These are phyloP conservation scores for Fusarium falciforme DNA, from an alignment of 2,329 filamentous ascomycete genomes.

Conservation along the genomic window DNA sequence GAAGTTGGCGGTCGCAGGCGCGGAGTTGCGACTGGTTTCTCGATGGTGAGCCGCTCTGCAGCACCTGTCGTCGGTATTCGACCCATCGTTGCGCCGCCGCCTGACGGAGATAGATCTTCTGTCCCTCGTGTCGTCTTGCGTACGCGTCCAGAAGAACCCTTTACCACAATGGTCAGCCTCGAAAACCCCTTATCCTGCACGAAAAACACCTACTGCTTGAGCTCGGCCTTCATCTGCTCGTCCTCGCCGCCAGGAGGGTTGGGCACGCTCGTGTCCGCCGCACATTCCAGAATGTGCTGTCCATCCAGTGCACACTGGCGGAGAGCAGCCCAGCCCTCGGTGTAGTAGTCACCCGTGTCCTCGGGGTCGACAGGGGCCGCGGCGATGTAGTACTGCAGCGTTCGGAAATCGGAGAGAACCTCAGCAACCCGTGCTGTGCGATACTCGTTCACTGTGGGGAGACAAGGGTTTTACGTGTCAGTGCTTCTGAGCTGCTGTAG, in stretches of 20 bases:
- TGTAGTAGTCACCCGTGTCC: slow-evolving; percentile 69
- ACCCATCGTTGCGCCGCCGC: slow-evolving; percentile 70
- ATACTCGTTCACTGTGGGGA: slow-evolving; percentile 67
- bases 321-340: slow-evolving; percentile 71
- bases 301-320: slow-evolving; percentile 72
- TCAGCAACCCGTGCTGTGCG: slow-evolving; percentile 71
- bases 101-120: slow-evolving; percentile 73
- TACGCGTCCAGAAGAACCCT: slow-evolving; percentile 71
- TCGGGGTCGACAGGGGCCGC: slow-evolving; percentile 65
- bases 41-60: slow-evolving; percentile 63
- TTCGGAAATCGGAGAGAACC: slow-evolving; percentile 70
- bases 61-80: slow-evolving; percentile 62
- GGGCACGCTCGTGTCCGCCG: slow-evolving; percentile 70
- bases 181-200: not conserved
- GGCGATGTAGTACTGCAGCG: slow-evolving; percentile 71
- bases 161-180: slow-evolving; percentile 14
- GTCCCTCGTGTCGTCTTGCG: slow-evolving; percentile 70
- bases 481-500: slow-evolving; percentile 18
- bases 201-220: slow-evolving; percentile 66
- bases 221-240: slow-evolving; percentile 71
- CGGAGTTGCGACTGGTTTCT: slow-evolving; percentile 61
- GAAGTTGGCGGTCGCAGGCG: slow-evolving; percentile 67
- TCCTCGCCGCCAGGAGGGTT: slow-evolving; percentile 63
- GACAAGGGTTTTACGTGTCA: slow-evolving; percentile 26
- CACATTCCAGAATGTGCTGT: slow-evolving; percentile 73